These are phyloP conservation scores for Diutina siamensis DNA, from an alignment of 1,139 yeast species.

Conservation along the genomic window DNA sequence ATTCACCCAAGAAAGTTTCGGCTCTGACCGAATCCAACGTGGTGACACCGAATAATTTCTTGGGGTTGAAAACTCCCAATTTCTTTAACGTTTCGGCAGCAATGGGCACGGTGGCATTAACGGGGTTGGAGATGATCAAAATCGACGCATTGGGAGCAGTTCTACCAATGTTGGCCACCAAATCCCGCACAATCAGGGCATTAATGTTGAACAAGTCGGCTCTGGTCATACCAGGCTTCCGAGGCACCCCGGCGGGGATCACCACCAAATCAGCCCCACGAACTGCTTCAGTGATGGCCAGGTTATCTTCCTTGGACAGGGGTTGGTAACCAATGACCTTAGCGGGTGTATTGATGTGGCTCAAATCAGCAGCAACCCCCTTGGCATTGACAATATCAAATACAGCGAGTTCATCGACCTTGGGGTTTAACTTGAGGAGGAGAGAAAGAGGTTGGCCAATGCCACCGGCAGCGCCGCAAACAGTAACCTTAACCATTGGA, in stretches of 20 bases:
- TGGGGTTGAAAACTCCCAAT: constrained; percentile 51
- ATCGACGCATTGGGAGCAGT: constrained; percentile 52
- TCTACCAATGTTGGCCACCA: constrained; percentile 47
- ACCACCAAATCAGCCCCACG: constrained; percentile 47
- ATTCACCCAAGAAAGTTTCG: constrained; percentile 40
- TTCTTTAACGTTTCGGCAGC: constrained; percentile 60
- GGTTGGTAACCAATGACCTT: constrained; percentile 47
- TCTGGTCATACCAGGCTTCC: constrained; percentile 75
- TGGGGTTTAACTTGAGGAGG: constrained; percentile 45
- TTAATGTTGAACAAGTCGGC: constrained; percentile 67
- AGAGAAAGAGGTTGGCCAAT: constrained; percentile 70
- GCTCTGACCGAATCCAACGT: constrained; percentile 57
- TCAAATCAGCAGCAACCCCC: constrained; percentile 67
- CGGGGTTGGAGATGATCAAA: constrained; percentile 64
- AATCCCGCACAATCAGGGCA: constrained; percentile 53
- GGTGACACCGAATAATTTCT: constrained; percentile 60
- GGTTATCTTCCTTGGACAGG: constrained; percentile 39
- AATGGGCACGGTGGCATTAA: constrained; percentile 65
- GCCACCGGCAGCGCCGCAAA: constrained; percentile 75
- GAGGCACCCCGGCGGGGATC: constrained; percentile 76
- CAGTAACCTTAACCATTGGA: constrained; percentile 42
- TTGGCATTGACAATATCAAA: constrained; percentile 58
- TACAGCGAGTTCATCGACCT: constrained; percentile 44
- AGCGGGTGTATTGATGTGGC: constrained; percentile 58
- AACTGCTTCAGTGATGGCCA: constrained; percentile 39